Conservation (phyloP, 306 rosid species). For the Citrullus amarus region DNA sequence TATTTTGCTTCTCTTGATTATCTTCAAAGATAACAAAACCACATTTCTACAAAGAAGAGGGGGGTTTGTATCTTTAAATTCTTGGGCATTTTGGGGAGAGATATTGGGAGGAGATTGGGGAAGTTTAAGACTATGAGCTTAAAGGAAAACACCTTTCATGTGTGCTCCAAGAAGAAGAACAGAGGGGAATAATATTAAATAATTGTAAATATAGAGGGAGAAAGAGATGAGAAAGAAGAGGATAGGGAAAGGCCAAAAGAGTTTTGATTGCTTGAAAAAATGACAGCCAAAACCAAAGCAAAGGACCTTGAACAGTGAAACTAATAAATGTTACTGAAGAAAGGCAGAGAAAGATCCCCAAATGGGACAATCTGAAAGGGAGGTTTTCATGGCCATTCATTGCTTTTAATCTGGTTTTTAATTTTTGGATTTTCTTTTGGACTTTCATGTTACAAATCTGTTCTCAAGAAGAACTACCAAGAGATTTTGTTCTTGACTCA, state of each 20-base stretch:
- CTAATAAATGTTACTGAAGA: not conserved
- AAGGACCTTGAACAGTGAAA: not conserved
- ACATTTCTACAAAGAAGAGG: not conserved
- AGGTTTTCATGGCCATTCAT: not conserved
- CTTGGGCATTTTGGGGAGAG: not conserved
- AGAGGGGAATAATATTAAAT: not conserved
- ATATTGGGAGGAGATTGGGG: not conserved
- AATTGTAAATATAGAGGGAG: not conserved
- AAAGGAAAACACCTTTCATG: not conserved
- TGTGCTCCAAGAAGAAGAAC: not conserved
- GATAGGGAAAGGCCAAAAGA: not conserved
- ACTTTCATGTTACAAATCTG: not conserved
- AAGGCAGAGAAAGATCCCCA: not conserved
- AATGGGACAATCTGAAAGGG: not conserved
- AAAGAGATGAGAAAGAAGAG: not conserved
- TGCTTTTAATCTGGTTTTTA: not conserved
- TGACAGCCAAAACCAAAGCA: not conserved
- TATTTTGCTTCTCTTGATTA: not conserved
- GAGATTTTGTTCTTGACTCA: not conserved
- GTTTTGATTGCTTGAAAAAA: not conserved
- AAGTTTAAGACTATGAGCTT: not conserved
- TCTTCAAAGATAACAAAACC: not conserved
- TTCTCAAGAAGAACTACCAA: not conserved
- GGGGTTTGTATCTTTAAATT: no score
- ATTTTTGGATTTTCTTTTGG: not conserved